Base-by-base conservation (phyloP, 2,329 filamentous ascomycete genomes). In the Cladosporium sp. region DNA sequence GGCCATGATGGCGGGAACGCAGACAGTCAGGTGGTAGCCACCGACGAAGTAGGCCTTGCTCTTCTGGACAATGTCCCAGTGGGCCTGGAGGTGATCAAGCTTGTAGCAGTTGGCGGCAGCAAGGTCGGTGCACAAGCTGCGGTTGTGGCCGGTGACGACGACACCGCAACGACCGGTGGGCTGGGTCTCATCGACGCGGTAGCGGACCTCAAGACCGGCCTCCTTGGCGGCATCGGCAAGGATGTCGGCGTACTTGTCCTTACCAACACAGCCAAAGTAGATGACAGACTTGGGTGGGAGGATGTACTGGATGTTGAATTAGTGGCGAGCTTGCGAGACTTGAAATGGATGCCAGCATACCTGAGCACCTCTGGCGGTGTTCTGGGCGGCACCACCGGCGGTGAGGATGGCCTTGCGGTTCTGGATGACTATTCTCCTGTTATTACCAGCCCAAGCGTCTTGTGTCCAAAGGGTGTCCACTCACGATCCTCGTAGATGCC, bases 101-200 rank as follows among this genome's bases (percentile, higher is more conserved):
- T 92, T 92, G 77, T 98, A 98, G 77, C 90, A 86, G 78, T 98
- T 98, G 61, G 93, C 93, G 55, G 93, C 93, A 55, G 86, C 93
- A 51, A 98, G 85, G 66, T 97, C 90, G 55, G 93, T 98, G 78
- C 86, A 88, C 78, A 98, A 85, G 69, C 84, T 90, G 64, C 93
- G 85, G 83, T 97, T 85, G 78, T 95, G 88, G 67, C 90, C 93
- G 32, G 92, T 98, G 72, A 98, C 96, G 70, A 98, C 82, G 59
- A 93, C 93, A 72, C 88, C 93, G 72, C 93, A 98, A 65, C 91
- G 88, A 62, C 93, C 93, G 30, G 93, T 98, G 58, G 88, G 85
- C 62, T 85, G 77, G 67, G 82, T 79, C 62, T 87, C 80, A 69
- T 97, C 92, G 66, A 95, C 84, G 59, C 88, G 88, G 79, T 98